Evolutionary conservation across 257 asterid genomes (phyloP), one percentile per base, ranked within the genome.

Genomic region (Orobanche coerulescens): DNA sequence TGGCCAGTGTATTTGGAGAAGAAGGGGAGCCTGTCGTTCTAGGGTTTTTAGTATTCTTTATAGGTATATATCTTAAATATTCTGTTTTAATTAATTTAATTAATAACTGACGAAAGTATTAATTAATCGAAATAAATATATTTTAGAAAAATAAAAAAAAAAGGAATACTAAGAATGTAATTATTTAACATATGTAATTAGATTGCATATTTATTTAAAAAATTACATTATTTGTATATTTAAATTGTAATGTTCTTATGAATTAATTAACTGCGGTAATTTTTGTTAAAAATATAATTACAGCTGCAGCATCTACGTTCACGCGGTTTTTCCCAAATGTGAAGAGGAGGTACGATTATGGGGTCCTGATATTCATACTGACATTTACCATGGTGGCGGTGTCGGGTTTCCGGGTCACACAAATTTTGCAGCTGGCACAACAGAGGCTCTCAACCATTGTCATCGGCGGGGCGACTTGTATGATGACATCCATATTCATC

Each of bases 331-430:
- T 87, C 12, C 97, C 95, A 0, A 43, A 62, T 0, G 72, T 90
- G 48, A 87, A 82, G 81, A 75, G 66, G 57, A 78, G 76, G 48
- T 90, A 84, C 67, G 95, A 90, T 50, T 86, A 90, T 4, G 97
- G 97, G 4, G 76, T 90, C 8, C 4, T 78, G 51, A 82, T 90
- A 58, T 90, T 84, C 56, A 87, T 87, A 30, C 70, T 86, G 58
- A 87, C 94, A 0, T 86, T 86, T 80, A 81, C 90, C 40, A 59
- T 90, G 61, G 90, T 90, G 18, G 74, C 95, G 0, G 93, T 90
- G 0, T 90, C 97, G 61, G 97, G 95, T 34, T 78, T 67, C 8
- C 86, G 95, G 33, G 84, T 83, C 13, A 54, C 25, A 1, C 44
- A 84, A 13, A 81, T 90, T 6, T 0, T 82, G 6, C 76, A 81